Base-by-base conservation (phyloP, 2,329 filamentous ascomycete genomes). In the Cladorrhinum sp. region DNA sequence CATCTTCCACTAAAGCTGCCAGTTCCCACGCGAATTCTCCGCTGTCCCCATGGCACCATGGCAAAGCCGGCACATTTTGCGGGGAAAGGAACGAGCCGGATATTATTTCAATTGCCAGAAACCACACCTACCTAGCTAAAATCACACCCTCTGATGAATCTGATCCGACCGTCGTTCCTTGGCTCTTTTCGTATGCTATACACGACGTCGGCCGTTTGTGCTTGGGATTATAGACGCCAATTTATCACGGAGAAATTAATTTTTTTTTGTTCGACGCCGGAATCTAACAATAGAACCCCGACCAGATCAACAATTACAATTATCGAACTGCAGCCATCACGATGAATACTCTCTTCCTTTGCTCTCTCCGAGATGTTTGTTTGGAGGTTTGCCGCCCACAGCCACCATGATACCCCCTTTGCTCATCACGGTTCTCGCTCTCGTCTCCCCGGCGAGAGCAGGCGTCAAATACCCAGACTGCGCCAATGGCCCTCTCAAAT, bases 401-500 rank as follows among this genome's bases (percentile, higher is more conserved):
- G 42, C 30, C 42, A 28, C 55, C 18, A 66, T 66, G 64, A 57
- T 20, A 28, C 36, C 56, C 9, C 12, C 58, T 12, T 6, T 30
- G 14, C 9, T 55, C 8, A 12, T 64, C 26, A 50, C 53, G 10
- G 46, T 52, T 18, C 26, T 59, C 54, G 26, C 58, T 1, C 20
- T 65, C 9, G 30, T 54, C 42, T 23, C 54, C 1, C 50, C 64
- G 1, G 62, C 50, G 36, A 50, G 33, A 21, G 55, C 46, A 16
- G 64, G 62, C 3, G 52, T 65, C 24, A 60, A 48, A 21, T 65
- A 64, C 46, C 64, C 64, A 10, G 62, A 64, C 57, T 67, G 64
- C 48, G 36, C 57, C 33, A 62, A 56, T 28, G 62, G 62, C 10
- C 57, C 64, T 16, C 56, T 67, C 26, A 59, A 55, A 33, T 58